phyloP scores from a whole-genome alignment of 257 asterid species.

The Vinca minor region DNA sequence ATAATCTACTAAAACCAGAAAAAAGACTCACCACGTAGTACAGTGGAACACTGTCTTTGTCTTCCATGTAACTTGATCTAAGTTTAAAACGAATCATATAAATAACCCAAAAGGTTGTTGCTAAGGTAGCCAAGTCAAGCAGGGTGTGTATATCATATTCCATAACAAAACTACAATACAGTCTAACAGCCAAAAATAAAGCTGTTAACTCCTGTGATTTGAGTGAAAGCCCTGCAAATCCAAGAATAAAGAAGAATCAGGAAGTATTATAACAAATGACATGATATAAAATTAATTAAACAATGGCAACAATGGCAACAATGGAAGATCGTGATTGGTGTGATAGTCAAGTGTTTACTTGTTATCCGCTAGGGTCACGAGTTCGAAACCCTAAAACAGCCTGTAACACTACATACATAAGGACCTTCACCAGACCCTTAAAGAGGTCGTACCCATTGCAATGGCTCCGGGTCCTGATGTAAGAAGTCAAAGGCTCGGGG shows the following conservation, averaged over 20 bases:
- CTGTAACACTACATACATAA: too few species aligned
- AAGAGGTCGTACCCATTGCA: too few species aligned
- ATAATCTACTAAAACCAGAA: background rate
- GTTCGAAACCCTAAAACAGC: background rate
- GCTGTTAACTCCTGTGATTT: constrained; percentile 95
- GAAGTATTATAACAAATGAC: background rate
- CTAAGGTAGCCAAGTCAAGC: constrained; percentile 85
- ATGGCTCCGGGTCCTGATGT: too few species aligned
- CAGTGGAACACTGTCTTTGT: constrained; percentile 63
- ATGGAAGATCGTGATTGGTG: too few species aligned
- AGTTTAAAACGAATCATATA: constrained; percentile 72
- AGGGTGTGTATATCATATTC: constrained; percentile 92
- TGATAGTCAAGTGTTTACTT: too few species aligned
- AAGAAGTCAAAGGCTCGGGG: too few species aligned
- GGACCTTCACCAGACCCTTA: too few species aligned
- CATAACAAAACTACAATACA: constrained; percentile 91
- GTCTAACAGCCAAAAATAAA: constrained; percentile 81
- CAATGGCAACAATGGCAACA: background rate
- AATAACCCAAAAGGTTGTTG: constrained; percentile 88
- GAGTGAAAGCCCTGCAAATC: constrained; percentile 73
- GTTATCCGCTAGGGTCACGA: too few species aligned
- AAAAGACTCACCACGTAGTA: constrained; percentile 71
- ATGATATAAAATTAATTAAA: background rate
- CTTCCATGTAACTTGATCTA: constrained; percentile 79
- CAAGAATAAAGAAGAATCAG: constrained; percentile 1